Percentiles rank a stretch among this genome's conserved stretches.
These are phyloP conservation scores for Cadophora luteo-olivacea DNA, from an alignment of 2,329 filamentous ascomycete species.

Conservation along the genomic window DNA sequence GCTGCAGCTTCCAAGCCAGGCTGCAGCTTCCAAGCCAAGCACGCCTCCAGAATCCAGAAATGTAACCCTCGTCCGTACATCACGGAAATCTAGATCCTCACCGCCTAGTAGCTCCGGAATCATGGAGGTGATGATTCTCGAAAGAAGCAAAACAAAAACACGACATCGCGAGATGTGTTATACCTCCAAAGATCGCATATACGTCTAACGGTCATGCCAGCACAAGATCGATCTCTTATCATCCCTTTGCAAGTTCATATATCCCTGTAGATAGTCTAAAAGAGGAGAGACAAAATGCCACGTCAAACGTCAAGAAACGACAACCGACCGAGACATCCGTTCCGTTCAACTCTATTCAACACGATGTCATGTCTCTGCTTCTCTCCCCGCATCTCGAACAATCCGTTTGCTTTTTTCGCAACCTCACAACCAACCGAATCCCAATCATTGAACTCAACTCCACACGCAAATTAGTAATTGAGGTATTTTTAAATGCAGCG, in stretches of 20 bases:
- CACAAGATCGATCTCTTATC: background rate
- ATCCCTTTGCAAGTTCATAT: background rate
- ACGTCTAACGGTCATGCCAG: constrained; percentile 3
- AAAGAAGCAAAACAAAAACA: background rate
- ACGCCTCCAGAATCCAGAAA: background rate
- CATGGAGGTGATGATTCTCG: background rate
- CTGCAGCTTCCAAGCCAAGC: too few species aligned
- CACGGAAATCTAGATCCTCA: constrained; percentile 19
- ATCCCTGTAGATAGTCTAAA: background rate
- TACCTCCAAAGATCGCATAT: constrained; percentile 21
- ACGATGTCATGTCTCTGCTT: background rate
- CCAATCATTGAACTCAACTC: background rate
- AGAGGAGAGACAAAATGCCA: constrained; percentile 1
- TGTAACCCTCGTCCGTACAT: background rate
- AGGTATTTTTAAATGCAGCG: background rate
- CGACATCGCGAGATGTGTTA: constrained; percentile 5
- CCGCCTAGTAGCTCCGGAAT: background rate
- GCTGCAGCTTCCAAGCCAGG: constrained; percentile 9
- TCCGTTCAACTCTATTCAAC: background rate
- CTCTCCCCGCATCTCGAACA: background rate
- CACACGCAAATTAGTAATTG: background rate
- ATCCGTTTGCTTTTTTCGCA: background rate
- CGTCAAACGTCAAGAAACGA: background rate
- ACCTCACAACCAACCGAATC: background rate
- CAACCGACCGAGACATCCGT: constrained; percentile 10